phyloP scores from a whole-genome alignment of 192 early-diverging fungal species.

The Coemansia sp. region DNA sequence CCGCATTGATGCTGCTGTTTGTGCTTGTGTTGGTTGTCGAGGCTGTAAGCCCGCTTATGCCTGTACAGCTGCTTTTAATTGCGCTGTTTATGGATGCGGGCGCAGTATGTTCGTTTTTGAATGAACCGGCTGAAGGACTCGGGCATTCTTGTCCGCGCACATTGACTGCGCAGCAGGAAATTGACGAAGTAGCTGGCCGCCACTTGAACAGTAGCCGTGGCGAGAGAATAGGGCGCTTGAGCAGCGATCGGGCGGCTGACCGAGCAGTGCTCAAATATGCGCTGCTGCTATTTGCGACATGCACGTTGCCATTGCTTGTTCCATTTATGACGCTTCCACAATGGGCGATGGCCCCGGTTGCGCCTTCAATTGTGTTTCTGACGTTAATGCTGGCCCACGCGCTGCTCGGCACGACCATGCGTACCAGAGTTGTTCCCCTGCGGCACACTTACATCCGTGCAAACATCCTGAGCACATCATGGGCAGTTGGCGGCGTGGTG shows the following conservation, averaged over 20 bases:
- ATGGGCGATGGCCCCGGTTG: conserved; percentile 39
- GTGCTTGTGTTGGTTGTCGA: conserved; percentile 26
- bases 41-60: conserved; percentile 36
- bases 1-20: conserved; percentile 35
- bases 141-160: not conserved
- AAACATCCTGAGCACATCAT: conserved; percentile 17
- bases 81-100: conserved; percentile 39
- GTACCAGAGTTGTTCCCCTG: conserved; percentile 32
- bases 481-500: conserved; percentile 16
- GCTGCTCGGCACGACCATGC: conserved; percentile 39
- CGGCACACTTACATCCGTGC: not conserved
- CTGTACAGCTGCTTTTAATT: conserved; percentile 42
- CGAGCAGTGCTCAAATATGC: conserved; percentile 19
- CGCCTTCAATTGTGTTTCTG: conserved; percentile 41
- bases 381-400: conserved; percentile 42
- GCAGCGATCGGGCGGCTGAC: conserved; percentile 19
- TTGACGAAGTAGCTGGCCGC: not conserved
- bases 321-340: conserved; percentile 34
- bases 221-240: conserved; percentile 11
- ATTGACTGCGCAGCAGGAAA: not conserved
- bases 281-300: conserved; percentile 22
- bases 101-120: conserved; percentile 32
- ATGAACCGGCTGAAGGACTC: conserved; percentile 33
- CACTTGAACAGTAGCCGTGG: not conserved
- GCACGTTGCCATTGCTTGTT: conserved; percentile 27